Evolutionary conservation across 148 eudicot genomes (phyloP), one percentile per base, ranked within the genome.

Genomic region (Rheum nobile): DNA sequence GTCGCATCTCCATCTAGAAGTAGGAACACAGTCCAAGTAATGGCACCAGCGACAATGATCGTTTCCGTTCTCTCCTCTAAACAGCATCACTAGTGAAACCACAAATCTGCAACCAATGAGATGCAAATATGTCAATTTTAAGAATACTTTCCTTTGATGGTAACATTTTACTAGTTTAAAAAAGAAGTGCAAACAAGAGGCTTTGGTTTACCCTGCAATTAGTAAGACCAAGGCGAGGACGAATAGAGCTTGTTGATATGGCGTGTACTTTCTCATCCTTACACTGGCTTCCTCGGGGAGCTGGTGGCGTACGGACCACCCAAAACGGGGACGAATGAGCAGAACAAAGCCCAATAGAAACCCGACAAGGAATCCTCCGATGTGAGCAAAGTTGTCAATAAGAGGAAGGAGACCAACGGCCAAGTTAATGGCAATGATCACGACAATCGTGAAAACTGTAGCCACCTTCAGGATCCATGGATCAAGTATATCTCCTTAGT

Each of bases 291-390:
- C 71, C 42, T 77, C 79, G 0, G 88, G 83, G 29, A 80, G 82
- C 46, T 38, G 72, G 4, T 57, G 79, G 39, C 88, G 82, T 21
- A 70, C 77, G 41, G 83, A 9, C 95, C 95, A 92, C 21, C 89
- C 96, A 61, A 78, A 75, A 70, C 79, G 88, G 39, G 95, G 97
- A 7, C 87, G 89, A 32, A 81, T 86, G 54, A 92, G 80, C 65
- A 92, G 71, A 38, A 90, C 72, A 71, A 92, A 92, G 4, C 97
- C 97, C 0, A 92, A 87, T 38, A 92, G 85, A 59, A 90, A 86
- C 4, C 97, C 97, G 0, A 85, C 63, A 39, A 86, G 57, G 71
- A 86, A 89, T 7, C 93, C 93, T 29, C 93, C 93, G 38, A 86
- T 78, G 55, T 89, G 88, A 4, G 90, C 89, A 70, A 82, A 85